Conservation (phyloP, 2,329 filamentous ascomycete species). For the Fusarium sp. region DNA sequence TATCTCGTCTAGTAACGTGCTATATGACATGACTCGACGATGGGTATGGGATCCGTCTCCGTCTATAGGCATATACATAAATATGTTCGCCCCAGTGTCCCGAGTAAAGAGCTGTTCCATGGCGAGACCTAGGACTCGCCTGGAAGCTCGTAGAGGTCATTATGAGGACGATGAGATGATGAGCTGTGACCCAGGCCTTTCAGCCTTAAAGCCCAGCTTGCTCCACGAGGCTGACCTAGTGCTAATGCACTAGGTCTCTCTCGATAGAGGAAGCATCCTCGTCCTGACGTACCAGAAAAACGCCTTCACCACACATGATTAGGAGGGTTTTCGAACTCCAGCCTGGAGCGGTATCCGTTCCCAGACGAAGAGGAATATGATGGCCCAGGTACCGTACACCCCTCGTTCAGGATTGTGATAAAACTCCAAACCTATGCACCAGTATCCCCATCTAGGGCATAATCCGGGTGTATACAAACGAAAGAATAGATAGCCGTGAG, state of each 20-base stretch:
- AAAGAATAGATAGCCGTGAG: not conserved
- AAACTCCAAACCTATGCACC: slow-evolving; percentile 3
- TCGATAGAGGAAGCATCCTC: not conserved
- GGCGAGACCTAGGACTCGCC: not conserved
- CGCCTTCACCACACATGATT: not conserved
- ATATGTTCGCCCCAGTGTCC: not conserved
- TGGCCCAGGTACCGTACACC: not conserved
- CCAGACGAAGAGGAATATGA: not conserved
- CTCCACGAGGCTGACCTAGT: not conserved
- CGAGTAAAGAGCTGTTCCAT: not conserved
- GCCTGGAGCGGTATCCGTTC: not conserved
- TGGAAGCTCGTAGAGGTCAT: not conserved
- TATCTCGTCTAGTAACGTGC: not conserved
- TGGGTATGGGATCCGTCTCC: not conserved
- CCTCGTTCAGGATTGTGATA: not conserved
- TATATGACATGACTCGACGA: not conserved
- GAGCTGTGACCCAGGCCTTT: not conserved
- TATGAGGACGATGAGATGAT: not conserved
- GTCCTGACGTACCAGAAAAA: not conserved
- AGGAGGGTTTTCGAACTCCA: not conserved
- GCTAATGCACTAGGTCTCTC: not conserved
- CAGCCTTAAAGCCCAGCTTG: not conserved
- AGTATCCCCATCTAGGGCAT: not conserved
- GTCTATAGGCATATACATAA: not conserved
- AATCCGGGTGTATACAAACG: not conserved